Conservation (phyloP, 2,329 filamentous ascomycete species). For the Elsinoe ampelina region DNA sequence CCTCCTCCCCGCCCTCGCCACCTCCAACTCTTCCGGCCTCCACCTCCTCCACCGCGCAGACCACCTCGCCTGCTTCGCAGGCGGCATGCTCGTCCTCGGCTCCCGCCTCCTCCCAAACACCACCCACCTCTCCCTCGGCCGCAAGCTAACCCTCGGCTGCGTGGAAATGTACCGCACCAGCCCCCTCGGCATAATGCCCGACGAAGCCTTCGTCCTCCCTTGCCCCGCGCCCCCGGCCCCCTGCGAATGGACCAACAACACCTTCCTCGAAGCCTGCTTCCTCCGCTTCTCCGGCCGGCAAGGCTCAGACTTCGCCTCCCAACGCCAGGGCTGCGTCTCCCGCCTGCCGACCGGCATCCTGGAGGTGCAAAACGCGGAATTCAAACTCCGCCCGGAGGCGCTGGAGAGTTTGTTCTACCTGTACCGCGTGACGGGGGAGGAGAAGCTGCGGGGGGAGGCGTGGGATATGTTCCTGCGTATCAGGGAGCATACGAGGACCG, state of each 20-base stretch:
- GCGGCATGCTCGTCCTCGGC: constrained; percentile 60
- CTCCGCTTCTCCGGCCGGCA: constrained; percentile 18
- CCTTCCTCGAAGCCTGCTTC: constrained; percentile 30
- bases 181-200: constrained; percentile 52
- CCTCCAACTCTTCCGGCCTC: constrained; percentile 11
- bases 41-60: constrained; percentile 36
- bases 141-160: constrained; percentile 53
- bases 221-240: constrained; percentile 29
- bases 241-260: constrained; percentile 32
- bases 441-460: constrained; percentile 55
- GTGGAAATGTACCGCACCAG: constrained; percentile 52
- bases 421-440: constrained; percentile 62
- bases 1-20: constrained; percentile 42
- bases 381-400: constrained; percentile 64
- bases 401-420: constrained; percentile 74
- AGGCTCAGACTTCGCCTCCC: constrained; percentile 13
- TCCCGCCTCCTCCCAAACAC: constrained; percentile 50
- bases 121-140: constrained; percentile 47
- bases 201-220: constrained; percentile 43
- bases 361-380: constrained; percentile 46
- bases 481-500: constrained; percentile 50
- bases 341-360: constrained; percentile 48
- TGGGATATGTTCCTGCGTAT: constrained; percentile 66
- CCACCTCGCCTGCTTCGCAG: constrained; percentile 61
- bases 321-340: constrained; percentile 29